Base-by-base conservation (phyloP, 441 rosid genomes). In the Adansonia madagascariensis region DNA sequence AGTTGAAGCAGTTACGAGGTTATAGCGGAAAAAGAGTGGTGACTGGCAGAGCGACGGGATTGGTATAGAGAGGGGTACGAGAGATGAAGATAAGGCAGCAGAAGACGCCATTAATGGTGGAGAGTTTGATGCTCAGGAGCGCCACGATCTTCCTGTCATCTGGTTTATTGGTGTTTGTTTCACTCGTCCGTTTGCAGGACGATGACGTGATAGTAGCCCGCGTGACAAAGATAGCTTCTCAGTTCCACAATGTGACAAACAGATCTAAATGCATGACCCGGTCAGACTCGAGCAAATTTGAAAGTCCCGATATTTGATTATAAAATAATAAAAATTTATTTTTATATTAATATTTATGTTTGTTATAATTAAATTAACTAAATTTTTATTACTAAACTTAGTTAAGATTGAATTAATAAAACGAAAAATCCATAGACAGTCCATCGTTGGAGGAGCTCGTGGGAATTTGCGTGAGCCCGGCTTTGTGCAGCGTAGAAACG, bases 31-130 rank as follows among this genome's bases (percentile, higher is more conserved):
- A 67, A 71, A 60, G 50, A 4, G 17, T 41, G 52, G 66, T 78
- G 63, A 66, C 27, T 12, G 50, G 71, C 39, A 63, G 69, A 15
- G 57, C 49, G 47, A 73, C 17, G 70, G 65, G 57, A 60, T 63
- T 72, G 76, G 73, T 8, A 31, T 4, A 14, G 46, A 15, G 15
- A 59, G 4, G 18, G 60, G 35, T 0, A 44, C 20, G 8, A 20
- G 31, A 60, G 56, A 43, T 60, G 50, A 17, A 39, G 77, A 39
- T 17, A 72, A 62, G 10, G 74, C 47, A 20, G 74, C 47, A 20
- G 27, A 18, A 59, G 75, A 75, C 18, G 74, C 82, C 87, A 84
- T 80, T 27, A 10, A 52, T 53, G 78, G 59, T n/a, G 44, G 77
- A 27, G 14, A 47, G 35, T 15, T 60, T 61, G 67, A 74, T 11